Conservation (phyloP, 306 rosid species). For the Cicer bijugum region DNA sequence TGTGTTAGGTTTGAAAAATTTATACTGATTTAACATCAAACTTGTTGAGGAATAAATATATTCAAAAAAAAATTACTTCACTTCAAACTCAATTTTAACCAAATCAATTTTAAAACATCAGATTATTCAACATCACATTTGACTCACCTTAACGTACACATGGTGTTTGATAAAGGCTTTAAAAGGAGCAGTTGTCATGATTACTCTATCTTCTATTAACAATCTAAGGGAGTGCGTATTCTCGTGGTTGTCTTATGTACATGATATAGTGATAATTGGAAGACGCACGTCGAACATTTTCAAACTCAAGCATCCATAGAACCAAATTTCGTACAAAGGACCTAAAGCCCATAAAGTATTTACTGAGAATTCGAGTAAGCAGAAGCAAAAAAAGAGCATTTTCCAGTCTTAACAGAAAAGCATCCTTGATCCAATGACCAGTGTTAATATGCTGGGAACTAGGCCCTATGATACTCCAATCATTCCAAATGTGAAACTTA, state of each 20-base stretch:
- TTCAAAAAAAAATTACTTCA: constrained; percentile 4
- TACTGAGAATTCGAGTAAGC: background rate
- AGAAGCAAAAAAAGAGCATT: background rate
- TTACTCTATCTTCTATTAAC: background rate
- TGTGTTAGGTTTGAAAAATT: background rate
- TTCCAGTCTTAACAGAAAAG: background rate
- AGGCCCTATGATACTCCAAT: too few species aligned
- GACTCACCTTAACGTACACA: background rate
- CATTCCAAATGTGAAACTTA: too few species aligned
- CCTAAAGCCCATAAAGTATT: background rate
- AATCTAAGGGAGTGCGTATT: background rate
- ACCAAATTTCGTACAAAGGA: too few species aligned
- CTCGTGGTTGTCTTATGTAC: background rate
- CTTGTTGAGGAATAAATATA: background rate
- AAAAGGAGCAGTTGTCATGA: background rate
- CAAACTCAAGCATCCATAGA: too few species aligned
- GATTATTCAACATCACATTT: background rate
- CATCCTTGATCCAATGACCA: background rate
- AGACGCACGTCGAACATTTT: background rate
- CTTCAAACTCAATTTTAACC: background rate
- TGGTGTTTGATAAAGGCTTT: background rate
- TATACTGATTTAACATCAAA: background rate
- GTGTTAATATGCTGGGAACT: too few species aligned
- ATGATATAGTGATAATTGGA: background rate
- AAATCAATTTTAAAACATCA: background rate